Evolutionary conservation across 2,329 filamentous ascomycete species (phyloP).

Genomic region (Talaromyces sp.): DNA sequence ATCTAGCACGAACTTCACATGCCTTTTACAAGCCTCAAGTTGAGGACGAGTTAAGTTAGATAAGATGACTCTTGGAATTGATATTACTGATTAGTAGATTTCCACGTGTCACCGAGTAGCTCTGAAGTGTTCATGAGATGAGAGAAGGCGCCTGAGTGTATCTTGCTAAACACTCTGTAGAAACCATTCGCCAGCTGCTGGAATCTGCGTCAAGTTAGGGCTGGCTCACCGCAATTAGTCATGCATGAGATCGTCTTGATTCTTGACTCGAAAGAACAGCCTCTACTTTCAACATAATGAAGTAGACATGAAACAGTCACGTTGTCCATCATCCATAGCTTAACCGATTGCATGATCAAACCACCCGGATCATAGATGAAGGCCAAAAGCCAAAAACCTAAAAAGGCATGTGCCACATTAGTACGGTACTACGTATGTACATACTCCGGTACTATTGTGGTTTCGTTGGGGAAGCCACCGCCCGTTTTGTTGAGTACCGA

Average conservation of each 20-base stretch:
- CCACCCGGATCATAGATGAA: neutral
- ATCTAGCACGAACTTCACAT: neutral
- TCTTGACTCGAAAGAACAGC: neutral
- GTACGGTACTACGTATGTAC: neutral
- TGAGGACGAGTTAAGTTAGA: neutral
- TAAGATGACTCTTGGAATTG: neutral
- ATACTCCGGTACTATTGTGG: neutral
- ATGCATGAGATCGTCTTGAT: neutral
- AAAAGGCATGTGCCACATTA: neutral
- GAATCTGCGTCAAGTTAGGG: neutral
- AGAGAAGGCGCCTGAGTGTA: neutral
- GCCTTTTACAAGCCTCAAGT: neutral
- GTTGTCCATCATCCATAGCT: neutral
- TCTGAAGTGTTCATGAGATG: neutral
- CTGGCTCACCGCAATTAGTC: neutral
- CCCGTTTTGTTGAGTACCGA: slow-evolving; percentile 16
- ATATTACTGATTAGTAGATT: neutral
- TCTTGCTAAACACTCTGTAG: too few species aligned
- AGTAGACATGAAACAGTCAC: neutral
- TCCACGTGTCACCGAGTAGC: neutral
- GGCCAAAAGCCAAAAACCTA: neutral
- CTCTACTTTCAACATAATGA: neutral
- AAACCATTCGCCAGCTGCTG: too few species aligned
- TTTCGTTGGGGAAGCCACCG: slow-evolving; percentile 17
- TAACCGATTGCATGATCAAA: neutral